Evolutionary conservation across 2,329 filamentous ascomycete genomes (phyloP).

Genomic region (Hysterium pulicare): DNA sequence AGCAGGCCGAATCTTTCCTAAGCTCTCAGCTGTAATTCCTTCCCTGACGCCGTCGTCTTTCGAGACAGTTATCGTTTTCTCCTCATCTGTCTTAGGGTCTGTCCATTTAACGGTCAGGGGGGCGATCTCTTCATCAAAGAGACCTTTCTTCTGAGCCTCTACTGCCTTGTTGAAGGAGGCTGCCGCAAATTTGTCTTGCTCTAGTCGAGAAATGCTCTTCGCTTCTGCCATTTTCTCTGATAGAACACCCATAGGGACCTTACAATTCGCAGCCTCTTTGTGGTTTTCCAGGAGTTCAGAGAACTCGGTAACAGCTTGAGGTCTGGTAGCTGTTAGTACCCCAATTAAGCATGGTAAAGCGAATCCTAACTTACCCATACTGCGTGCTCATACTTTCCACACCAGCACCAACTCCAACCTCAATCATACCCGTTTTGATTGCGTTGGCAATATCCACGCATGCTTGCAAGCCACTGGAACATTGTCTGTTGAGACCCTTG

Average conservation of each 20-base stretch:
- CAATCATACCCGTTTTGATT: conserved; percentile 88
- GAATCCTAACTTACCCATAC: conserved; percentile 65
- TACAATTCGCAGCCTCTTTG: conserved; percentile 87
- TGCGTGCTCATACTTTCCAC: conserved; percentile 95
- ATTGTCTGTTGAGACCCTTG: conserved; percentile 88
- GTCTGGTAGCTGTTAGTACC: conserved; percentile 46
- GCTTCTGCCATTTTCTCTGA: conserved; percentile 95
- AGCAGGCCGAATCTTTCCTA: conserved; percentile 86
- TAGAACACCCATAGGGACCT: conserved; percentile 91
- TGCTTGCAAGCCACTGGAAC: conserved; percentile 87
- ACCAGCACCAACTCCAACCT: conserved; percentile 88
- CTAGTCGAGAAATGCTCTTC: conserved; percentile 64
- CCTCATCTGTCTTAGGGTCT: conserved; percentile 86
- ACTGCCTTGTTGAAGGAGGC: conserved; percentile 85
- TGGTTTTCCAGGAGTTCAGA: conserved; percentile 80
- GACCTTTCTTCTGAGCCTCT: conserved; percentile 79
- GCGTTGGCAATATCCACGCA: conserved; percentile 93
- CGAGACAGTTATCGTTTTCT: conserved; percentile 75
- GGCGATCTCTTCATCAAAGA: conserved; percentile 88
- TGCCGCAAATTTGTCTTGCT: conserved; percentile 94
- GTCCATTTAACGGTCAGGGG: conserved; percentile 83
- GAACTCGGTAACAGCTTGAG: conserved; percentile 86
- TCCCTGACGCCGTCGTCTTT: conserved; percentile 84
- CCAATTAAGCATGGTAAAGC: background rate
- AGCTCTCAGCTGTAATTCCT: conserved; percentile 80